A percentile compares a stretch with the other conserved stretches of the same genome.
phyloP scores from a whole-genome alignment of 192 early-diverging fungal genomes.

The Coemansia sp. region DNA sequence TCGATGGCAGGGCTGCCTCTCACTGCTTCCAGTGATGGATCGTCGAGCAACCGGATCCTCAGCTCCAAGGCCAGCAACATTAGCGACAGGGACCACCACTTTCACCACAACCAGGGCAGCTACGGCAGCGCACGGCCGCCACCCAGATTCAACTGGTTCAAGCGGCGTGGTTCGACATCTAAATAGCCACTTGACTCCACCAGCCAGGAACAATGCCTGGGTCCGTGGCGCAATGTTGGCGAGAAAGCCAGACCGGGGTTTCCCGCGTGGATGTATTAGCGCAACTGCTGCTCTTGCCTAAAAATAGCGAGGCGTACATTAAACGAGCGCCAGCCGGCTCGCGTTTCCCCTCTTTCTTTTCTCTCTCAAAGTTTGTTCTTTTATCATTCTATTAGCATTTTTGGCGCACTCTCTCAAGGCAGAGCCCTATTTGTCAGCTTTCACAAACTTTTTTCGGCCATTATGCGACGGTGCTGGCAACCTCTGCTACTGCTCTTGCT shows the following conservation, averaged over 20 bases:
- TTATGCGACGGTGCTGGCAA: conserved; percentile 1
- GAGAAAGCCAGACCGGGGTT: too few species aligned
- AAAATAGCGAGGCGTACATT: too few species aligned
- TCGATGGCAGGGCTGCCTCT: conserved; percentile 2
- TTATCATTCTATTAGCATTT: neutral
- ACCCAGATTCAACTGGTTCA: conserved; percentile 52
- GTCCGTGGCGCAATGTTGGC: neutral
- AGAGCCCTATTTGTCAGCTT: too few species aligned
- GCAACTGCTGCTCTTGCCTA: too few species aligned
- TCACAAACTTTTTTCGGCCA: too few species aligned
- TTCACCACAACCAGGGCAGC: neutral
- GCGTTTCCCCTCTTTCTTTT: neutral
- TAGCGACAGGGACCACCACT: conserved; percentile 25
- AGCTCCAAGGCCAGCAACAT: conserved; percentile 41
- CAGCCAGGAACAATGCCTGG: neutral
- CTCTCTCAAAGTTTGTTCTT: neutral
- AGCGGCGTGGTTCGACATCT: conserved; percentile 52
- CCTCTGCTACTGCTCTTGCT: conserved; percentile 5
- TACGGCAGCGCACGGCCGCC: conserved; percentile 25
- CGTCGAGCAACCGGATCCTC: conserved; percentile 10
- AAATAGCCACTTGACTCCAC: conserved; percentile 6
- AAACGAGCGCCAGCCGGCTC: too few species aligned
- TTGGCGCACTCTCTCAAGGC: too few species aligned
- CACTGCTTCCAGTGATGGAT: neutral
- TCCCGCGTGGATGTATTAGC: too few species aligned